A percentile compares a stretch with the other conserved stretches of the same genome.
Evolutionary conservation across 192 early-diverging fungal species (phyloP).

Genomic region (Entomortierella beljakovae): DNA sequence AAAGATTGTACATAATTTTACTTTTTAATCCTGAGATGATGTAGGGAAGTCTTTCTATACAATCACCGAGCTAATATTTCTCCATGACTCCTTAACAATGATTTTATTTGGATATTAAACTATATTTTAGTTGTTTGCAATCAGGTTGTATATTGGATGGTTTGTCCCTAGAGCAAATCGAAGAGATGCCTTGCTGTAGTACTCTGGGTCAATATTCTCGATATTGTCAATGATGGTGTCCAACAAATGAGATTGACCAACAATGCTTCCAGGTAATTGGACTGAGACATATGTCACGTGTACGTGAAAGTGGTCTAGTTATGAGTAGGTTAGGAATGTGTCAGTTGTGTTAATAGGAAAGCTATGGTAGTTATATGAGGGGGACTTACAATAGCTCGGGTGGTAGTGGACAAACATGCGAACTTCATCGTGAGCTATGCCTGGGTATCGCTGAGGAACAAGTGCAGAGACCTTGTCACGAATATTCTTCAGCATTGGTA

Average conservation of each 20-base stretch:
- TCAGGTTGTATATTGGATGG: slow-evolving; percentile 40
- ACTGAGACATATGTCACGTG: slow-evolving; percentile 77
- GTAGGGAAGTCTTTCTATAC: too few relatives aligned
- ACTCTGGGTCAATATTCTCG: slow-evolving; percentile 67
- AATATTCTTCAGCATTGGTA: slow-evolving; percentile 74
- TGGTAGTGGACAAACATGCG: slow-evolving; percentile 84
- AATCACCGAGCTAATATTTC: too few relatives aligned
- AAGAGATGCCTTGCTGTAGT: slow-evolving; percentile 73
- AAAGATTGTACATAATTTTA: too few relatives aligned
- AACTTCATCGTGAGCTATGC: slow-evolving; percentile 67
- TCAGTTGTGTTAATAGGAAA: too few relatives aligned
- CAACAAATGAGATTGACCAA: slow-evolving; percentile 77
- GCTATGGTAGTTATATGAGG: not conserved
- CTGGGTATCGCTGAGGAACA: slow-evolving; percentile 57
- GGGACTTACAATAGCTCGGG: slow-evolving; percentile 76
- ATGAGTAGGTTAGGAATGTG: too few relatives aligned
- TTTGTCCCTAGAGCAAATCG: slow-evolving; percentile 71
- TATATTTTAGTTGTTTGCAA: slow-evolving; percentile 1
- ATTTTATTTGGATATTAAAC: not conserved
- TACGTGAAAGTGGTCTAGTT: slow-evolving; percentile 82
- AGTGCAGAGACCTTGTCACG: slow-evolving; percentile 59
- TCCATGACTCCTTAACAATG: too few relatives aligned
- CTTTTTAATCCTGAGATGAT: too few relatives aligned
- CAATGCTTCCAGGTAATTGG: slow-evolving; percentile 65
- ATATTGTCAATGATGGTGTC: slow-evolving; percentile 79